A percentile compares a stretch with the other conserved stretches of the same genome.
These are phyloP conservation scores for Colletotrichum sp. DNA, from an alignment of 2,329 filamentous ascomycete species.

Conservation along the genomic window DNA sequence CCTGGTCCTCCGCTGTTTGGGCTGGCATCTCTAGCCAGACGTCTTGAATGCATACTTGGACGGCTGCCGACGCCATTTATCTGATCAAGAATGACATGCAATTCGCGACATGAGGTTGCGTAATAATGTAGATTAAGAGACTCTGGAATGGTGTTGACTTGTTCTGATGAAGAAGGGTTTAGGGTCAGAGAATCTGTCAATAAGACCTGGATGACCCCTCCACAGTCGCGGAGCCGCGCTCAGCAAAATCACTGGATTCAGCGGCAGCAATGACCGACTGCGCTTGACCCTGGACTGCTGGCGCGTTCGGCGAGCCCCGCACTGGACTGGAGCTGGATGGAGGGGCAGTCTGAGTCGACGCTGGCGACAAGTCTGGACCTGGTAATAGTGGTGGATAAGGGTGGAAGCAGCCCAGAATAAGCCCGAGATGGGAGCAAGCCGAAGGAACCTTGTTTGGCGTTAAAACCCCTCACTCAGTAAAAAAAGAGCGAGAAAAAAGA, in stretches of 20 bases:
- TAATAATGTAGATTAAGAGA: not conserved
- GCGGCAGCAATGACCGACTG: not conserved
- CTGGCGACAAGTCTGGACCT: slow-evolving; percentile 12
- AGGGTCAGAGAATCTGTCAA: not conserved
- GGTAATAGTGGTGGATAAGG: slow-evolving; percentile 3
- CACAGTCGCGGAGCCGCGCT: not conserved
- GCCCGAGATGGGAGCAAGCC: slow-evolving; percentile 12
- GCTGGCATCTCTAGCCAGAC: not conserved
- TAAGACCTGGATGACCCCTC: not conserved
- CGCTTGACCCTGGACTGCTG: not conserved
- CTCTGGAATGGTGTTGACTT: not conserved
- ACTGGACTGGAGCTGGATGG: slow-evolving; percentile 6
- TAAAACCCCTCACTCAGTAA: slow-evolving; percentile 18
- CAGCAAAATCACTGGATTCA: not conserved
- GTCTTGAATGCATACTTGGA: not conserved
- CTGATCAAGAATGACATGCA: not conserved
- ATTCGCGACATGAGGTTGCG: not conserved
- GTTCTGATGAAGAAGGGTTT: not conserved
- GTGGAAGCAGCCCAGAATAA: slow-evolving; percentile 21
- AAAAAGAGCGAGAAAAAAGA: slow-evolving; percentile 7
- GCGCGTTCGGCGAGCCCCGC: not conserved
- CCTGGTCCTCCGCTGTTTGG: not conserved
- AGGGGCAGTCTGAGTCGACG: not conserved
- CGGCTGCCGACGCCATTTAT: not conserved
- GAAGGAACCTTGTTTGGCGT: slow-evolving; percentile 6